Conservation (phyloP, 495 filamentous ascomycete species). For the Aspergillus baeticus region DNA sequence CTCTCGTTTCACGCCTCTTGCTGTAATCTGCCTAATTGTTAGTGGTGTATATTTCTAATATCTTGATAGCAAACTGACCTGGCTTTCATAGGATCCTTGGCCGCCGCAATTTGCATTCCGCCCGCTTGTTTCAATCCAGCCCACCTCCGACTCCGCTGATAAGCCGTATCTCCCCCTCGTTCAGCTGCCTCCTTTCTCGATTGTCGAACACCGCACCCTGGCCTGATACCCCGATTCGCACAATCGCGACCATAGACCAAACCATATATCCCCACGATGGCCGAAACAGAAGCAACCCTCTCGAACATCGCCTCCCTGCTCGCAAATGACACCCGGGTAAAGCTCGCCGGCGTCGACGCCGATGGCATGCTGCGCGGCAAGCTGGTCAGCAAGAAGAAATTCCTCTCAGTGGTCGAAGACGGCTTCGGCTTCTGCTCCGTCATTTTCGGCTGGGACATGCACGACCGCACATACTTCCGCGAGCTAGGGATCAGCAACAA, state of each 20-base stretch:
- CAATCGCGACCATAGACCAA: not conserved
- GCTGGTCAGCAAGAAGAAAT: constrained; percentile 94
- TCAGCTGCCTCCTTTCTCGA: not conserved
- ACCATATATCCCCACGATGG: not conserved
- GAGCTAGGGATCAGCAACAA: constrained; percentile 89
- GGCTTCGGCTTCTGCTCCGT: constrained; percentile 98
- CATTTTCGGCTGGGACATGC: constrained; percentile 98
- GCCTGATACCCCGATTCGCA: too few species aligned
- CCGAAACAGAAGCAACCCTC: constrained; percentile 43
- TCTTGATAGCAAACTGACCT: not conserved
- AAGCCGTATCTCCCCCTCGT: not conserved
- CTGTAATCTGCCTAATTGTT: not conserved
- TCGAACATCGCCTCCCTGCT: constrained; percentile 64
- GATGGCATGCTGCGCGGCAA: constrained; percentile 92
- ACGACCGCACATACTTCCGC: constrained; percentile 81
- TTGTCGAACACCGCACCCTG: not conserved
- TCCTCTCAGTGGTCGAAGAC: constrained; percentile 74
- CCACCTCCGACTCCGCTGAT: not conserved
- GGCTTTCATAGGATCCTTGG: not conserved
- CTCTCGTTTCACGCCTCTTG: not conserved
- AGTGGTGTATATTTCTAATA: not conserved
- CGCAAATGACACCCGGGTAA: constrained; percentile 76
- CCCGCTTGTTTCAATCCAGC: not conserved
- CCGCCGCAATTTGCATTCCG: not conserved
- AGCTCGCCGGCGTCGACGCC: constrained; percentile 88